Evolutionary conservation across 768 basidiomycete species (phyloP), one percentile per base, ranked within the genome.

Genomic region (Xerocomus spinulosus): DNA sequence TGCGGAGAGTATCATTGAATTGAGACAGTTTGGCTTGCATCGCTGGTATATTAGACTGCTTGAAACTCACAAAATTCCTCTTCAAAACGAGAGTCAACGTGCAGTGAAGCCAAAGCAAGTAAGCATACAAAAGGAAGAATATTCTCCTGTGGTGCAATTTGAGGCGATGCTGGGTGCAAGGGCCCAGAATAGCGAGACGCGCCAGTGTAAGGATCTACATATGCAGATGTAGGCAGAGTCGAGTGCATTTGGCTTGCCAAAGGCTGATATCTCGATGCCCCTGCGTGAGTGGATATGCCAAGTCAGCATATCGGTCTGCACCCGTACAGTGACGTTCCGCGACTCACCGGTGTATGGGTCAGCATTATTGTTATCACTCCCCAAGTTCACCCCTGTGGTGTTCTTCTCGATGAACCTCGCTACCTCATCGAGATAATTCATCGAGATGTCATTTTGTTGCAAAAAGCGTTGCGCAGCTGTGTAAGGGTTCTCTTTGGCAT

Each of bases 401-500:
- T 93, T 96, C 68, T 87, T 87, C 68, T 96, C 88, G 44, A 99
- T 98, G 68, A 97, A 98, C 46, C 76, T 74, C 24, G 89, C 94
- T 13, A 99, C 87, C 66, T 97, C 79, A 56, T 98, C 94, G 21
- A 92, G 70, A 61, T 98, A 93, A 5, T 73, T 75, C 52, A 81
- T 58, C 0, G 96, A 87, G 7, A 99, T 76, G 30, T 97, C 87
- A 62, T 99, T 87, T 42, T 72, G 72, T 49, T 83, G 73, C 37
- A 98, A 69, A 75, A 98, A 99, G 21, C 80, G 80, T 63, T 94
- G 89, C 0, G 96, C 96, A 7, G 92, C 94, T 10, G 72, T 64
- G 67, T 83, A 97, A 0, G 94, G 87, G 66, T 97, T 97, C 56
- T 98, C 94, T 96, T 59, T 1, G 41, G 21, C 7, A 37, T 21